Percentiles rank a stretch among this genome's conserved stretches.
phyloP scores from a whole-genome alignment of 2,329 filamentous ascomycete species.

The Lachnum nothofagi region DNA sequence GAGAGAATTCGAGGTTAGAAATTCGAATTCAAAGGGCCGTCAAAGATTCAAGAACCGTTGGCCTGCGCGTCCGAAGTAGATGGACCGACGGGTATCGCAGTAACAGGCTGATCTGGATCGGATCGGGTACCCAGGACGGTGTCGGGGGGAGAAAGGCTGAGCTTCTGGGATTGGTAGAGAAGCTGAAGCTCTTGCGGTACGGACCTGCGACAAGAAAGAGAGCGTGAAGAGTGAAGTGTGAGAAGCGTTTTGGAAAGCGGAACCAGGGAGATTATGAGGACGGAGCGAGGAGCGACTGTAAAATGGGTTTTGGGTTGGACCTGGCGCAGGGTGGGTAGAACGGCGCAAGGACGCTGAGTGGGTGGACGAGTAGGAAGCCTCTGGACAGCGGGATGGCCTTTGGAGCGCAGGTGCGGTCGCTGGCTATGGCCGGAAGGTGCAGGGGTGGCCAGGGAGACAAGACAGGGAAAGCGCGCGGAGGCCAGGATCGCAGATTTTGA shows the following conservation, averaged over 20 bases:
- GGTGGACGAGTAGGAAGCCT: background rate
- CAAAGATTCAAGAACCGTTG: slow-evolving; percentile 10
- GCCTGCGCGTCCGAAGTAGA: background rate
- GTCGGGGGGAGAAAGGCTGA: slow-evolving; percentile 1
- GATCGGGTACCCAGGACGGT: slow-evolving; percentile 11
- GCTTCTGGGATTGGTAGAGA: slow-evolving; percentile 19
- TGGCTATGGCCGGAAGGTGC: background rate
- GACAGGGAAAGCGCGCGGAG: no score
- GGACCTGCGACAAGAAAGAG: slow-evolving; percentile 33
- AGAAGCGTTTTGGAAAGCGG: slow-evolving; percentile 30
- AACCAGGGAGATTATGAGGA: slow-evolving; percentile 30
- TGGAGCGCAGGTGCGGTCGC: background rate
- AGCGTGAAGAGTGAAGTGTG: slow-evolving; percentile 28
- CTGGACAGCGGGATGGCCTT: background rate
- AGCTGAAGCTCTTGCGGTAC: slow-evolving; percentile 31
- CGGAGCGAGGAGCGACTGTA: background rate
- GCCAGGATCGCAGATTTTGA: background rate
- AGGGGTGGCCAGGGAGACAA: background rate
- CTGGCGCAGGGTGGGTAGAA: background rate
- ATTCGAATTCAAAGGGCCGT: slow-evolving; percentile 8
- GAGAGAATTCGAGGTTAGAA: background rate
- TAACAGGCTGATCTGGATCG: slow-evolving; percentile 8
- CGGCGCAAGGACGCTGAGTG: background rate
- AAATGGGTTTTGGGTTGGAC: slow-evolving; percentile 4
- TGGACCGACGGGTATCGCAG: background rate